Conservation (phyloP, 345 rosid genomes). For the Melaleuca quinquenervia region DNA sequence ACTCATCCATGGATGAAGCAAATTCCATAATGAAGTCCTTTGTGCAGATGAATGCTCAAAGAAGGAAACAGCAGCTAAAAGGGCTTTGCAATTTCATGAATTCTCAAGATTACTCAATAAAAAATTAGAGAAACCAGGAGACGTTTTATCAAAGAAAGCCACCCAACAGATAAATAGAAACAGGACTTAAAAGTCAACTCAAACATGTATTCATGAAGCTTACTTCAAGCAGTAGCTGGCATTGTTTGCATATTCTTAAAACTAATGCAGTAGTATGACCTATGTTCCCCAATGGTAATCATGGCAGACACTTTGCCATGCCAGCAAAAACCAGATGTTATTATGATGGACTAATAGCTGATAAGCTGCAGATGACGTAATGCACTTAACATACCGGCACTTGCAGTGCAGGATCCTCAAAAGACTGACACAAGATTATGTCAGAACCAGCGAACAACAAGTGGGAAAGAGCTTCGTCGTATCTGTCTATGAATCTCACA, state of each 20-base stretch:
- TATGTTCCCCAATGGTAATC: neutral
- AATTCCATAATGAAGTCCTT: neutral
- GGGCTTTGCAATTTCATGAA: neutral
- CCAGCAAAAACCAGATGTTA: neutral
- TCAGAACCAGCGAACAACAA: slow-evolving; percentile 54
- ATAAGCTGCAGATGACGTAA: neutral
- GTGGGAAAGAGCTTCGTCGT: slow-evolving; percentile 40
- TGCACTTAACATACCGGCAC: slow-evolving; percentile 35
- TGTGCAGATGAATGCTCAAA: neutral
- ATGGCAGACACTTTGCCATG: neutral
- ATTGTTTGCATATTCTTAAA: neutral
- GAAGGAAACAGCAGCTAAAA: neutral
- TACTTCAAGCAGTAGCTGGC: neutral
- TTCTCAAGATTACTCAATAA: neutral
- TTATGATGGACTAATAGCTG: neutral
- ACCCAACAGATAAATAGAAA: neutral
- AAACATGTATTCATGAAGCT: neutral
- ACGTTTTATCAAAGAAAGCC: neutral
- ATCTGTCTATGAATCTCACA: slow-evolving; percentile 25
- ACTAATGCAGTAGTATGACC: neutral
- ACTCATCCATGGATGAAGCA: neutral
- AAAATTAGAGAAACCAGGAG: neutral
- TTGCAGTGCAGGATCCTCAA: slow-evolving; percentile 48
- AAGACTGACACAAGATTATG: slow-evolving; percentile 41
- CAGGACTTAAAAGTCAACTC: neutral